These are phyloP conservation scores for Silene conica DNA, from an alignment of 148 eudicot species.

Conservation along the genomic window DNA sequence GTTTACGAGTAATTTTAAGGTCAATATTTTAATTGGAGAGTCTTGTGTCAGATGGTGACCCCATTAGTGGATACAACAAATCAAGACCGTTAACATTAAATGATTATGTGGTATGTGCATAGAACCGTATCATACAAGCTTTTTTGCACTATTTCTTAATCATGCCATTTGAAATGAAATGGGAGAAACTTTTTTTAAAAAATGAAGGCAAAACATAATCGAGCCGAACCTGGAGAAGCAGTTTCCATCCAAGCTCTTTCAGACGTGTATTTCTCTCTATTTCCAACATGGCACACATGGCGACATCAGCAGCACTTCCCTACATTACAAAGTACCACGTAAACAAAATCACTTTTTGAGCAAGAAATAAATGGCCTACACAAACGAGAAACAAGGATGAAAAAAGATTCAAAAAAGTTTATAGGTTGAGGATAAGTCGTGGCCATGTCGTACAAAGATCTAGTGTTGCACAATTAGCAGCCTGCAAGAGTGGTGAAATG, in stretches of 20 bases:
- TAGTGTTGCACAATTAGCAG: background rate
- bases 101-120: background rate
- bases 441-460: background rate
- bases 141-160: background rate
- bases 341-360: background rate
- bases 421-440: background rate
- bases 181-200: background rate
- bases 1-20: background rate
- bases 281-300: constrained; percentile 98
- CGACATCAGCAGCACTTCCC: constrained; percentile 99
- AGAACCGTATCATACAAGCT: background rate
- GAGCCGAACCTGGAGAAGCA: constrained; percentile 77
- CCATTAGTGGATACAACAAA: too few species aligned
- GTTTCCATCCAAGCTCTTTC: constrained; percentile 85
- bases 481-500: background rate
- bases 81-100: too few species aligned
- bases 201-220: background rate
- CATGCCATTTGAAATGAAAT: background rate
- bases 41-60: background rate
- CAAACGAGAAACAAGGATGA: background rate
- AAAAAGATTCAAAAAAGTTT: background rate
- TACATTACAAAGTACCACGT: constrained; percentile 22
- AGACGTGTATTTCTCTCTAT: constrained; percentile 59
- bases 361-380: background rate
- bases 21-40: background rate